Base-by-base conservation (phyloP, 2,329 filamentous ascomycete species). In the Incumbomyces delicatus region DNA sequence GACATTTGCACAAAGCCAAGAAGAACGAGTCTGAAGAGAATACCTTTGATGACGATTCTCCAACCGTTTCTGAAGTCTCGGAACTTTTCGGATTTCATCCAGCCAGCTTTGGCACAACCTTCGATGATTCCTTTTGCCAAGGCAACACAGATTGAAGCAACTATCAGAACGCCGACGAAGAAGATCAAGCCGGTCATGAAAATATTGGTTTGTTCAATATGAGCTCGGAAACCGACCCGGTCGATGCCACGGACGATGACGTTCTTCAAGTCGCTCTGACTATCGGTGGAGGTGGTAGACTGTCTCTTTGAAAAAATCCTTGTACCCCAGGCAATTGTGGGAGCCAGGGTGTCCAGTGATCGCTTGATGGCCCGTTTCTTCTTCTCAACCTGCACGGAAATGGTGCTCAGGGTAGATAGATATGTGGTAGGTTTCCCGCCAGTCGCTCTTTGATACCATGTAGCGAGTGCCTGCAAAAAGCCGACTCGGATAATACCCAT, bases 401-500 rank as follows among this genome's bases (percentile, higher is more conserved):
- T 81, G 12, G 76, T 81, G 14, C 74, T 75, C 42, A 94, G 72
- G 20, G 79, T 80, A 53, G 87, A 83, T 38, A 95, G 77, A 30
- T 94, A 74, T 13, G 80, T 85, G 3, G 87, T 81, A 0, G 90
- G 85, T 1, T 77, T 87, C 53, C 90, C 90, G 44, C 90, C 90
- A 2, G 90, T 96, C 2, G 90, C 78, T 51, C 89, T 85, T 68
- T 95, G 89, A 63, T 95, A 96, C 90, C 90, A 96, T 31, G 88
- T 94, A 51, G 87, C 86, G 60, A 95, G 85, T 40, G 73, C 74
- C 69, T 96, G 87, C 69, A 95, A 77, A 64, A 94, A 95, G n/a
- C 73, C 74, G 35, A 95, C 75, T 43, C 78, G 78, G 59, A 96
- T 94, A 58, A 96, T 88, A 58, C 90, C 90, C 87, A 96, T 92